phyloP scores from a whole-genome alignment of 1,284 basidiomycete species.

The Papiliotrema fonsecae region DNA sequence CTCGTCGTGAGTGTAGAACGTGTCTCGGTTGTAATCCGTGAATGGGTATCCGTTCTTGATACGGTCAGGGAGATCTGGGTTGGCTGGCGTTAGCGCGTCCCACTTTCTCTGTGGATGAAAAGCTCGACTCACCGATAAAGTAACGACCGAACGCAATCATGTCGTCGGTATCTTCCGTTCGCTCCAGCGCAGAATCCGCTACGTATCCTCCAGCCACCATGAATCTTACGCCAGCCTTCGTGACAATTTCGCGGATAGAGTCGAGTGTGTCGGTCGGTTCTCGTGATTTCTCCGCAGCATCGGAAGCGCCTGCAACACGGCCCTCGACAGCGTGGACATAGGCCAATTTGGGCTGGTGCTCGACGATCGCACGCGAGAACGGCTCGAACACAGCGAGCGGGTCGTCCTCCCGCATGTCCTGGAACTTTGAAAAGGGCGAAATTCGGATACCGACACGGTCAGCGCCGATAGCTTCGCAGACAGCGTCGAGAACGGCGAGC shows the following conservation, averaged over 20 bases:
- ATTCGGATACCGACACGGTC: slow-evolving; percentile 55
- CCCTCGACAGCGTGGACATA: slow-evolving; percentile 60
- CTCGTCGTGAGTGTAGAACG: slow-evolving; percentile 24
- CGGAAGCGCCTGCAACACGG: slow-evolving; percentile 21
- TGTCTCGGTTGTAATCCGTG: slow-evolving; percentile 40
- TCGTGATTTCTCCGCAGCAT: slow-evolving; percentile 15
- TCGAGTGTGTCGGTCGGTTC: slow-evolving; percentile 24
- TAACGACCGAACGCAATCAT: slow-evolving; percentile 53
- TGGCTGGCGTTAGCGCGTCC: slow-evolving; percentile 8
- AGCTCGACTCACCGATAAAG: slow-evolving; percentile 49
- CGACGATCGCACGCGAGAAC: slow-evolving; percentile 29
- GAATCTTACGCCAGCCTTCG: slow-evolving; percentile 35
- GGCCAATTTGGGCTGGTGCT: slow-evolving; percentile 53
- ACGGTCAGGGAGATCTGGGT: slow-evolving; percentile 58
- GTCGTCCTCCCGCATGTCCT: slow-evolving; percentile 47
- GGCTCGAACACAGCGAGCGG: slow-evolving; percentile 46
- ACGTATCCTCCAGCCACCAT: slow-evolving; percentile 54
- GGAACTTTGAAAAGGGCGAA: slow-evolving; percentile 56
- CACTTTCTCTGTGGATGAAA: not conserved
- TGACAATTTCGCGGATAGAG: slow-evolving; percentile 17
- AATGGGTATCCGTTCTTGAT: slow-evolving; percentile 37
- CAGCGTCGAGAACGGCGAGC: slow-evolving; percentile 53
- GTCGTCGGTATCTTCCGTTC: slow-evolving; percentile 43
- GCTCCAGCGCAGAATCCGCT: slow-evolving; percentile 24
- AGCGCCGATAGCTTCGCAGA: slow-evolving; percentile 53